Evolutionary conservation across 2,329 filamentous ascomycete species (phyloP).

Genomic region (Trichoderma breve): DNA sequence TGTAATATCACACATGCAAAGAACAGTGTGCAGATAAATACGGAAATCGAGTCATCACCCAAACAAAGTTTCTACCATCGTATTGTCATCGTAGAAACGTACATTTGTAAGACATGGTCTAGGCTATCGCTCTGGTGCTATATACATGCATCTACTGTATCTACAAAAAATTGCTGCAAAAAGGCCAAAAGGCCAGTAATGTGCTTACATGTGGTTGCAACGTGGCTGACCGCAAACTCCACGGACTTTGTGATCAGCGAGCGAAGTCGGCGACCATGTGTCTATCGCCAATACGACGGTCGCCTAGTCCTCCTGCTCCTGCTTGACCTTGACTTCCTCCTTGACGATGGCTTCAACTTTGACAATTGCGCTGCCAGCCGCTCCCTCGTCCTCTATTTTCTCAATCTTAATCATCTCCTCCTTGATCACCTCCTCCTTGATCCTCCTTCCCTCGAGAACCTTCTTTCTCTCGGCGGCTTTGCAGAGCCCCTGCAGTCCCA

Average conservation of each 20-base stretch:
- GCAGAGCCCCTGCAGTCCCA: slow-evolving; percentile 75
- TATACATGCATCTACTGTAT: neutral
- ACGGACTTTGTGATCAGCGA: neutral
- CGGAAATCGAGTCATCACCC: neutral
- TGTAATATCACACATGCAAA: neutral
- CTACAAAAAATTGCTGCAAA: neutral
- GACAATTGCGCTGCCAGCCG: slow-evolving; percentile 10
- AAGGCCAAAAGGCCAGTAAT: neutral
- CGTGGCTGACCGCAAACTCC: slow-evolving; percentile 7
- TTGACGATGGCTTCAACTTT: slow-evolving; percentile 28
- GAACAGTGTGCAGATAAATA: neutral
- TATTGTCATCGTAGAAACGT: neutral
- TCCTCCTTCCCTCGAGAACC: slow-evolving; percentile 55
- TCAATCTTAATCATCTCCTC: slow-evolving; percentile 23
- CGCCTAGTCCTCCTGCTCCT: neutral
- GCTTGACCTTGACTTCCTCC: slow-evolving; percentile 19
- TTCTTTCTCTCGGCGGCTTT: slow-evolving; percentile 66
- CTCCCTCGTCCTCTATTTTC: neutral
- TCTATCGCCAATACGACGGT: neutral
- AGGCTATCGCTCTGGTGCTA: neutral
- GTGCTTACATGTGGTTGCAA: slow-evolving; percentile 14
- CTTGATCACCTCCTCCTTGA: slow-evolving; percentile 31
- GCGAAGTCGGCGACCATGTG: slow-evolving; percentile 2
- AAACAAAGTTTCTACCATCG: neutral
- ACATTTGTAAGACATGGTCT: neutral